Base-by-base conservation (phyloP, 1,284 basidiomycete species). In the Clitocybe nebularis region DNA sequence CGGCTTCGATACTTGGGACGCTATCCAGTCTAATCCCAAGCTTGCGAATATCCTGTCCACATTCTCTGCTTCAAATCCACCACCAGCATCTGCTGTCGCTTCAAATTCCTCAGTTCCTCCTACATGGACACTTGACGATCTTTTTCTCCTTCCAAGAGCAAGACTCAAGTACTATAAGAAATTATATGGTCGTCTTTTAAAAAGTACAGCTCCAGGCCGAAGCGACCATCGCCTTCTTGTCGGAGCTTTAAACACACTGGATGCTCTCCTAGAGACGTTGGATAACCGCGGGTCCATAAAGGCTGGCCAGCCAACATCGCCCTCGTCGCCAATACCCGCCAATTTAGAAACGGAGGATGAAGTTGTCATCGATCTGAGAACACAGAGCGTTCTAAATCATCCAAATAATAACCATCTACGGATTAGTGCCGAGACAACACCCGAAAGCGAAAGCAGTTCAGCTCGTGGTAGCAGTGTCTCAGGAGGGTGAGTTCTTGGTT, bases 151-250 rank as follows among this genome's bases (percentile, higher is more conserved):
- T 4, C 95, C 95, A 0, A 87, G 85, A 56, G 71, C 74, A 10
- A 81, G 95, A 20, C 68, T 99, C 44, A 84, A 84, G 53, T 98
- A 98, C 65, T 99, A 97, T 73, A 87, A 84, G 60, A 94, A 89
- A 62, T 74, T 99, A 0, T 99, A 99, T 58, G 74, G 79, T 34
- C 81, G 89, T 32, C 68, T 99, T 24, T 68, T 98, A 44, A 93
- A 89, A 66, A 92, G 84, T 58, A 95, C 93, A 1, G 80, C 83
- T 28, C 85, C 90, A 5, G 94, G 94, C 9, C 74, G 87, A 54
- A 92, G 84, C 51, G 95, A 98, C 60, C 87, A 98, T 60, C 76
- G 77, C 19, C 67, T 97, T 24, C 74, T 99, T 13, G 70, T 86
- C 0, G 77, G 77, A 4, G 93, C 93, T 4, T 75, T 93, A 52